Base-by-base conservation (phyloP, 768 basidiomycete species). In the Boletus bicolor region DNA sequence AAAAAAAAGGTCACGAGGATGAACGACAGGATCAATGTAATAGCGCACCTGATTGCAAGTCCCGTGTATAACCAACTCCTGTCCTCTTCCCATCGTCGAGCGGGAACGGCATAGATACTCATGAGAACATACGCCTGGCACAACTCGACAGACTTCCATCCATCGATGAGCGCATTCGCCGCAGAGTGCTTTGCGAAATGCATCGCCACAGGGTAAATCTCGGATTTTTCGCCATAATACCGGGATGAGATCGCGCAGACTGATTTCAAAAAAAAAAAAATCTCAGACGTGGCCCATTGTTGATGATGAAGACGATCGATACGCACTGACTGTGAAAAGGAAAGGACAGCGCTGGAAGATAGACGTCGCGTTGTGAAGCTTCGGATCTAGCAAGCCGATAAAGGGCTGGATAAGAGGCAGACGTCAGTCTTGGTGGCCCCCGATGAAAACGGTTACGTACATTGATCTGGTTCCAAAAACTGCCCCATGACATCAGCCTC, bases 71-170 rank as follows among this genome's bases (percentile, higher is more conserved):
- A 69, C 90, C 92, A 95, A 54, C 89, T 90, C 30, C 91, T 79
- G 66, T 95, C 92, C 62, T 95, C 91, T 63, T 95, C 92, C 87
- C 93, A 96, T 42, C 83, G 74, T 24, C 85, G 80, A 1, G 89
- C 90, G 4, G 89, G 90, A 2, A 91, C 86, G 44, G 84, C 83
- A 64, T 89, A 91, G 46, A 87, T 80, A 59, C 85, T 87, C 87
- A 92, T 86, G 49, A 97, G 77, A 46, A 97, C 85, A 64, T 95
- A 97, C 4, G 93, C 93, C 68, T 97, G 93, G 49, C 88, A 87
- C 1, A 95, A 77, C 70, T 97, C 93, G 46, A 95, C 87, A 12
- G 88, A 89, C 72, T 86, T 86, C 86, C 84, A 87, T 46, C 87
- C 88, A 60, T 89, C 85, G 49, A 89, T 89, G 43, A 93, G 76